Evolutionary conservation across 1,284 basidiomycete species (phyloP).

Genomic region (Coniophora puteana): DNA sequence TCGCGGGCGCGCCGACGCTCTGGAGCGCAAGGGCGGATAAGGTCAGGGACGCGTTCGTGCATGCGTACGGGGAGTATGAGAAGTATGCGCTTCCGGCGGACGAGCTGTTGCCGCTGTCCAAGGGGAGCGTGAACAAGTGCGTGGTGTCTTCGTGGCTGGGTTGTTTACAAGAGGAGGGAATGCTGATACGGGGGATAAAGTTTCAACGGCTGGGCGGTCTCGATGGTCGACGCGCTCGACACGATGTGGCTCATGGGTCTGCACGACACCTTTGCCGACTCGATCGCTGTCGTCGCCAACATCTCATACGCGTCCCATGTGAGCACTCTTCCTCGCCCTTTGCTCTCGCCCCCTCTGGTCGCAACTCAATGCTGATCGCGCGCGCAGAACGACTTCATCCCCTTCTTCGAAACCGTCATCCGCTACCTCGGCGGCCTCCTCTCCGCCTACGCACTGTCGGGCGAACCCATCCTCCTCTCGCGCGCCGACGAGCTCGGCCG

Average conservation of each 20-base stretch:
- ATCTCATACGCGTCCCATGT: conserved; percentile 42
- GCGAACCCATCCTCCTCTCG: conserved; percentile 44
- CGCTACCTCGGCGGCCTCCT: conserved; percentile 73
- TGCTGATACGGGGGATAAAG: too few relatives aligned
- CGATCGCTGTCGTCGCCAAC: conserved; percentile 57
- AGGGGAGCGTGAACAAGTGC: conserved; percentile 28
- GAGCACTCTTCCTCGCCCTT: conserved; percentile 1
- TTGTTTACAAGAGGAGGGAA: too few relatives aligned
- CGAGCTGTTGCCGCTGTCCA: conserved; percentile 47
- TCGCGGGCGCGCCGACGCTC: too few relatives aligned
- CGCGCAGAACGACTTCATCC: conserved; percentile 32
- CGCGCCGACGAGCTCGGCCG: conserved; percentile 50
- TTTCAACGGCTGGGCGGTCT: conserved; percentile 77
- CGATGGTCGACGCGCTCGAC: conserved; percentile 71
- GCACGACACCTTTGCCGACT: conserved; percentile 63
- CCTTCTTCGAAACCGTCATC: conserved; percentile 76
- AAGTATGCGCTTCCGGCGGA: conserved; percentile 52
- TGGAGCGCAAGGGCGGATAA: conserved; percentile 30
- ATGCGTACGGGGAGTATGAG: conserved; percentile 53
- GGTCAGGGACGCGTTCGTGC: conserved; percentile 54
- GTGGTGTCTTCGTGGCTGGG: conserved; percentile 10
- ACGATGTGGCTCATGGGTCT: conserved; percentile 73
- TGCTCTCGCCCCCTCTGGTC: conserved; percentile 2
- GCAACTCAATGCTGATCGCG: too few relatives aligned
- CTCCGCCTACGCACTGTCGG: conserved; percentile 66